phyloP scores from a whole-genome alignment of 2,329 filamentous ascomycete genomes.

The Cyphellophora attinorum region DNA sequence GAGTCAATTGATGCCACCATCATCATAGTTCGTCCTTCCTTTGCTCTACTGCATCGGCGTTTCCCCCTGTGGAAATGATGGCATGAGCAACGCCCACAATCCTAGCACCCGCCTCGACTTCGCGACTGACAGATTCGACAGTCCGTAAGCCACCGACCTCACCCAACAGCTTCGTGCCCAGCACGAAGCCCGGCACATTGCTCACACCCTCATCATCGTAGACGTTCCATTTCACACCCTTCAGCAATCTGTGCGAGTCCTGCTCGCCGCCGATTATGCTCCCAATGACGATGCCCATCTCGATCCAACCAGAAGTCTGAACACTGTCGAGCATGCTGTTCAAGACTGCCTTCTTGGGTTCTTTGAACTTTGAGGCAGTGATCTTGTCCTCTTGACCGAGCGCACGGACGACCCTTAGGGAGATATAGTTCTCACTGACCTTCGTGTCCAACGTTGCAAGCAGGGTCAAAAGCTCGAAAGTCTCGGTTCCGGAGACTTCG shows the following conservation, averaged over 20 bases:
- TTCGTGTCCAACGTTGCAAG: conserved; percentile 1
- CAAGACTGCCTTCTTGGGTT: not conserved
- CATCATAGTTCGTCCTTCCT: not conserved
- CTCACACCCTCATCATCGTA: not conserved
- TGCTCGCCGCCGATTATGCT: not conserved
- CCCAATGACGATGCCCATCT: not conserved
- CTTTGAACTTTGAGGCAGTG: not conserved
- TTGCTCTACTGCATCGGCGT: not conserved
- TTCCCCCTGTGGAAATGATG: too few species aligned
- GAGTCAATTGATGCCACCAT: too few species aligned
- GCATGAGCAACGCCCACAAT: not conserved
- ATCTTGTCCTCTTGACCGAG: not conserved
- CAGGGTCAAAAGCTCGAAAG: not conserved
- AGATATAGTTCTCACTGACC: conserved; percentile 2
- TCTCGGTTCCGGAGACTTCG: not conserved
- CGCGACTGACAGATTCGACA: not conserved
- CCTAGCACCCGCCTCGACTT: not conserved
- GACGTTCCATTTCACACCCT: not conserved
- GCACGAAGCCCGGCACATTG: not conserved
- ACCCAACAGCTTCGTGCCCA: not conserved
- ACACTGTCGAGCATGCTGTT: not conserved
- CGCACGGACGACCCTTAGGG: not conserved
- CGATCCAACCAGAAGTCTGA: not conserved
- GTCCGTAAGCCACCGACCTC: not conserved
- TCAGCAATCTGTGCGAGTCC: not conserved